Evolutionary conservation across 2,329 filamentous ascomycete genomes (phyloP), one percentile per base, ranked within the genome.

Genomic region (Diaporthe ilicicola): DNA sequence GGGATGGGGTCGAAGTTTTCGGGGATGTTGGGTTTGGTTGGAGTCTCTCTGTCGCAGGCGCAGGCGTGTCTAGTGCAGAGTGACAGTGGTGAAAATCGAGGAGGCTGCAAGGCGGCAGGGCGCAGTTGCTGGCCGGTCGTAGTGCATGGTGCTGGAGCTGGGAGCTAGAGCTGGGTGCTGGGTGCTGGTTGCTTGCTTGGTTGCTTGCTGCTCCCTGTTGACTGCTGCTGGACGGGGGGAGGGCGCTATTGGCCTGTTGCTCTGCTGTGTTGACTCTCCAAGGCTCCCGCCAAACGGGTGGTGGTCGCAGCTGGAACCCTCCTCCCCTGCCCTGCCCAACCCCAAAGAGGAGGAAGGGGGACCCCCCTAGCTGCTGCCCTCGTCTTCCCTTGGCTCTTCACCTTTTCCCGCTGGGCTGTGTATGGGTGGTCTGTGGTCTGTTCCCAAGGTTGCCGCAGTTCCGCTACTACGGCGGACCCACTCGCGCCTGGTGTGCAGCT

Each of bases 1-100:
- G 53, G 53, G 66, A 68, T 68, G 53, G 53, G 55, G 66, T 68
- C 66, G 66, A 68, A 68, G 66, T 68, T 68, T 68, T 68, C 55
- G 54, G 54, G 66, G 53, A 37, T 34, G 48, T n/a, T 53, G 66
- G 34, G 12, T 59, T 59, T 59, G 53, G 44, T 59, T 68, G 66
- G 66, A 44, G 39, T 48, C 39, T 32, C 24, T 44, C 24, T 59
- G 56, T 19, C n/a, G 19, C 27, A 62, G 56, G 27, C 39, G 44
- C 12, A 24, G 59, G 55, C 22, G 37, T 37, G 46, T n/a, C 22
- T 17, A 29, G 46, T 29, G 51, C 32, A 50, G 59, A 37, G 46
- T n/a, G n/a, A n/a, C n/a, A 32, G 24, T 48, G 7, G 64, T 53
- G 42, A 68, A 68, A 71, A 68, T 71, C 62, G 64, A 68, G 48